These are phyloP conservation scores for Cryptosporidium andersoni DNA, from an alignment of 169 alveolate genomes.

Conservation along the genomic window DNA sequence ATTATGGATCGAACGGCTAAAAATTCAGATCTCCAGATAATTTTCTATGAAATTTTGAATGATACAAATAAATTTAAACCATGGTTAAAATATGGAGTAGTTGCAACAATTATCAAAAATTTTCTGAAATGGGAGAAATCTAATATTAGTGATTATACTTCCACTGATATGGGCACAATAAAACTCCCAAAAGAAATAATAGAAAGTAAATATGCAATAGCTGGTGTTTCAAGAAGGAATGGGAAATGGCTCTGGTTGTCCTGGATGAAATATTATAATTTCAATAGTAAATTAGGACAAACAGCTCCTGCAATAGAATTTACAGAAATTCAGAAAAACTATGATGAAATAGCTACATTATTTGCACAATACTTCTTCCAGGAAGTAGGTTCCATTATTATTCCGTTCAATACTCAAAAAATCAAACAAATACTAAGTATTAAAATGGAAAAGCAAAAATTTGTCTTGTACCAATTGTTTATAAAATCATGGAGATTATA, in stretches of 20 bases:
- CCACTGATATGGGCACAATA: not conserved
- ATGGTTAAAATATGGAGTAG: conserved; percentile 26
- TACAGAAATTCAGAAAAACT: conserved; percentile 31
- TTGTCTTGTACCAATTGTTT: no score
- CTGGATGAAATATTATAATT: conserved; percentile 36
- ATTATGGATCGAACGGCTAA: conserved; percentile 5
- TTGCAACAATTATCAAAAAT: conserved; percentile 17
- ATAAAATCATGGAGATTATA: no score
- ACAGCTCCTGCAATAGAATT: conserved; percentile 22
- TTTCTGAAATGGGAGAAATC: conserved; percentile 29
- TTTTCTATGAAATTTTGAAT: conserved; percentile 21
- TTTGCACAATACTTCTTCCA: conserved; percentile 49
- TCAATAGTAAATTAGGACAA: not conserved
- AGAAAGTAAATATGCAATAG: conserved; percentile 11
- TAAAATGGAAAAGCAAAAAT: no score
- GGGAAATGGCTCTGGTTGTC: conserved; percentile 54
- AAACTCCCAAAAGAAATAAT: not conserved
- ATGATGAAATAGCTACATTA: conserved; percentile 18
- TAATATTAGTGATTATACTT: not conserved
- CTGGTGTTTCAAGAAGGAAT: conserved; percentile 20
- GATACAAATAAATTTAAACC: conserved; percentile 49
- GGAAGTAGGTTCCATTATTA: conserved; percentile 14
- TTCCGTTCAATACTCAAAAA: conserved; percentile 16
- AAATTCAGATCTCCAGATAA: not conserved
- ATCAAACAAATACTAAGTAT: no score